A percentile compares a stretch with the other conserved stretches of the same genome.
Evolutionary conservation across 106 monocot species (phyloP).

Genomic region (Cymbidium sinense): DNA sequence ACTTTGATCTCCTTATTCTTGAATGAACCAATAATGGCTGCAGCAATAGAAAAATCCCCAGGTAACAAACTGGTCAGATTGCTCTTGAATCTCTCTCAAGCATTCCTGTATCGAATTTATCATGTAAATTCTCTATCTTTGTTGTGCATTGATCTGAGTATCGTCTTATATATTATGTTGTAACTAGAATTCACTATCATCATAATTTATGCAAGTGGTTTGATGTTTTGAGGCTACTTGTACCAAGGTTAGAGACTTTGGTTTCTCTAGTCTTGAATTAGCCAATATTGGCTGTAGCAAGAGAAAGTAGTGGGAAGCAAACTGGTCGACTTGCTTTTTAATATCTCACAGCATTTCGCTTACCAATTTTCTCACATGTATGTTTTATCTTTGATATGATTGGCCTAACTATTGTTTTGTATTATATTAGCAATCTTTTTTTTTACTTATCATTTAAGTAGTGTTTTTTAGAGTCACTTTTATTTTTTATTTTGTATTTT

Average conservation of each 20-base stretch:
- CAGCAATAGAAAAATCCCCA: neutral
- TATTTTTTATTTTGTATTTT: too few relatives aligned
- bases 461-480: too few relatives aligned
- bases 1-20: neutral
- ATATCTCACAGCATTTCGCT: neutral
- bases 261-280: neutral
- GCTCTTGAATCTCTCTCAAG: neutral
- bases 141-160: neutral
- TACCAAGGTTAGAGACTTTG: neutral
- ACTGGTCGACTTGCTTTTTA: neutral
- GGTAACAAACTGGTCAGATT: neutral
- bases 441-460: too few relatives aligned
- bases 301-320: neutral
- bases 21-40: neutral
- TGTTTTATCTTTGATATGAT: neutral
- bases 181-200: neutral
- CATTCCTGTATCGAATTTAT: neutral
- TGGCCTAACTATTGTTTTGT: too few relatives aligned
- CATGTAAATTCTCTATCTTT: neutral
- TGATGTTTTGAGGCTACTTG: neutral
- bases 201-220: neutral
- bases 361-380: neutral
- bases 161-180: neutral
- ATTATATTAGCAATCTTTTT: too few relatives aligned
- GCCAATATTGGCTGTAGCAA: neutral